Evolutionary conservation across 371 early-diverging fungal species (phyloP).

Genomic region (Pancytospora philotis): DNA sequence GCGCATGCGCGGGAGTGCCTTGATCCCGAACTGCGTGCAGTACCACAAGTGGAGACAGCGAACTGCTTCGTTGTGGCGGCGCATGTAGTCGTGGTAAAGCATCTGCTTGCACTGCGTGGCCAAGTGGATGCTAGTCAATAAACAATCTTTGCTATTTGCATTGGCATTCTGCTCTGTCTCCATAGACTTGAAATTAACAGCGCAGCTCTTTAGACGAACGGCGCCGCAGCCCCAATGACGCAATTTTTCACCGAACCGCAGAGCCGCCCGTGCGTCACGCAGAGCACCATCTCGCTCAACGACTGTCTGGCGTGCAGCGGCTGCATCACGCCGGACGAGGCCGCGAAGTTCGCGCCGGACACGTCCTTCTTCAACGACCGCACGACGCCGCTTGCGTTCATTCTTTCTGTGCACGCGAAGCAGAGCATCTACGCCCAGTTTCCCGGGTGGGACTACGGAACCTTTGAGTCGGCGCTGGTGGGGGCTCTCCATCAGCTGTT

Average conservation of each 20-base stretch:
- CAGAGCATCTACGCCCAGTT: constrained; percentile 26
- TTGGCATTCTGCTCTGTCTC: too few relatives aligned
- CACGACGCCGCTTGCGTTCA: constrained; percentile 16
- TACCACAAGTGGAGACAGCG: too few relatives aligned
- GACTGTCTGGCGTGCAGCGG: constrained; percentile 57
- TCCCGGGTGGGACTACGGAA: neutral
- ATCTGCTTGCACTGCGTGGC: too few relatives aligned
- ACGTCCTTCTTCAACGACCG: constrained; percentile 7
- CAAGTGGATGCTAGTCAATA: neutral
- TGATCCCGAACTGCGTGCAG: too few relatives aligned
- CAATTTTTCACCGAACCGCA: constrained; percentile 29
- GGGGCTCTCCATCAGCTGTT: constrained; percentile 22
- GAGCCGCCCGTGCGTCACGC: constrained; percentile 45
- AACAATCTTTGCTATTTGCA: neutral
- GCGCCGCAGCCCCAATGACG: neutral
- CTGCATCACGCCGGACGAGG: constrained; percentile 45
- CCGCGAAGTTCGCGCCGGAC: constrained; percentile 12
- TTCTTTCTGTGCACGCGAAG: constrained; percentile 43
- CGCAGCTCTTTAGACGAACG: neutral
- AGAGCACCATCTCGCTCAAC: constrained; percentile 21
- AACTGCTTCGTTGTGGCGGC: too few relatives aligned
- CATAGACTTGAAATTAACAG: too few relatives aligned
- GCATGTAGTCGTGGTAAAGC: too few relatives aligned
- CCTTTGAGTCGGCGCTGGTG: constrained; percentile 33
- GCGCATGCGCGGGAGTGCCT: too few relatives aligned